Percentiles rank a stretch among this genome's conserved stretches.
Conservation (phyloP, 179 eudicot genomes). For the Heliamphora pulchella region DNA sequence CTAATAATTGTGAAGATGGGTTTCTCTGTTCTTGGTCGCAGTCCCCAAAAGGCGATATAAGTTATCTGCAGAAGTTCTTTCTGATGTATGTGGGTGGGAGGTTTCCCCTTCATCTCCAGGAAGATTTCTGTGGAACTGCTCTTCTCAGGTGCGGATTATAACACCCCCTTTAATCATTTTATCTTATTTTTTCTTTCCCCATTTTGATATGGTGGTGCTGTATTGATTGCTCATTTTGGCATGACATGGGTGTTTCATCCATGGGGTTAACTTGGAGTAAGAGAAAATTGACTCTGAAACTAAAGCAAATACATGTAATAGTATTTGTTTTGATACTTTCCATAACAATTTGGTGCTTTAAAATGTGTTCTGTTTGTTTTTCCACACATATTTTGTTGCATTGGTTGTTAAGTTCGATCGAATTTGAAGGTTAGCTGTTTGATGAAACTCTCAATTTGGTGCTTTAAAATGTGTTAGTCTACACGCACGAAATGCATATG, state of each 20-base stretch:
- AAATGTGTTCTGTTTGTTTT: no score
- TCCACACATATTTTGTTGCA: neutral
- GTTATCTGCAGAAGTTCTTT: constrained; percentile 89
- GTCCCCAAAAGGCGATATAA: constrained; percentile 98
- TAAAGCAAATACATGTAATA: neutral
- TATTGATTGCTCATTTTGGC: neutral
- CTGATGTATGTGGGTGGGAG: constrained; percentile 94
- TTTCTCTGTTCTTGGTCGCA: constrained; percentile 27
- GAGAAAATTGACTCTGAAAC: neutral
- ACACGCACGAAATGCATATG: neutral
- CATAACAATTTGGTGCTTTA: neutral
- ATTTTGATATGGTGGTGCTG: neutral
- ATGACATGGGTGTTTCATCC: neutral
- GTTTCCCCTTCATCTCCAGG: constrained; percentile 85
- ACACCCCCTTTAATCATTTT: neutral
- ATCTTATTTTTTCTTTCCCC: neutral
- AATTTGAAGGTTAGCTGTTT: neutral
- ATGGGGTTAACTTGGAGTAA: neutral
- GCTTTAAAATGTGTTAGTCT: neutral
- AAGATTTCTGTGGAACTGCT: constrained; percentile 98
- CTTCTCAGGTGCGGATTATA: constrained; percentile 56
- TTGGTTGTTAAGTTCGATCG: neutral
- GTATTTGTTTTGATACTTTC: neutral
- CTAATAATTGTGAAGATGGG: neutral
- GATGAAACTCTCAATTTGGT: neutral